Evolutionary conservation across 2,329 filamentous ascomycete genomes (phyloP), one percentile per base, ranked within the genome.

Genomic region (Fragosphaeria purpurea): DNA sequence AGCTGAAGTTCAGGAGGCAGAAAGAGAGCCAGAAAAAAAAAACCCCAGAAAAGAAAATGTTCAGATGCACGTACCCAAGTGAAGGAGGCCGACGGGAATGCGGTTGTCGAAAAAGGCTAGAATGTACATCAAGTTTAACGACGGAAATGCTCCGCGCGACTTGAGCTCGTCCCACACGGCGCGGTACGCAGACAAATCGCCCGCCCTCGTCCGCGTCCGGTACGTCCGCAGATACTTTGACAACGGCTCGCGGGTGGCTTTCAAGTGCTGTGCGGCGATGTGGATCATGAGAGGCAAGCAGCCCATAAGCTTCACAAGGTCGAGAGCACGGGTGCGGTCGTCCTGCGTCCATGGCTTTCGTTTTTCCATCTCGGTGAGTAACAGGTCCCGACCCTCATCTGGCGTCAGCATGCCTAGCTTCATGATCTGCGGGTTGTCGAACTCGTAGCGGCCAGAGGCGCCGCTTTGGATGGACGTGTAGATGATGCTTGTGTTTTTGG

Each of bases 271-370:
- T 1, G 80, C 80, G 2, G 82, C 77, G 0, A 82, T 77, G 57
- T 85, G 81, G 22, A 87, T 82, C 55, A 83, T 83, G 6, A 86
- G 67, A 1, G 83, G 83, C 11, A 86, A 67, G 50, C 79, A 75
- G 30, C 80, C 80, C 66, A 85, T 80, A 44, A 82, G 64, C 42
- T 76, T 71, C 1, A 85, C 82, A 12, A 86, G 60, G 52, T 84
- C 76, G n/a, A 70, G 71, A 0, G 81, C 80, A 50, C 78, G 75
- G 38, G 65, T 68, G 7, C 70, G 62, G 55, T 86, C 80, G 35
- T 78, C 73, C 9, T 69, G 64, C 0, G 69, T 76, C 60, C 66
- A 73, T 0, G 81, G 77, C 50, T 72, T 66, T 53, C 68, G 75
- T 58, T 79, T 81, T 9, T 75, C 77, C 53, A 85, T 70, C 57